Conservation (phyloP, 805 yeast genomes). For the Allodekkera sacchari region DNA sequence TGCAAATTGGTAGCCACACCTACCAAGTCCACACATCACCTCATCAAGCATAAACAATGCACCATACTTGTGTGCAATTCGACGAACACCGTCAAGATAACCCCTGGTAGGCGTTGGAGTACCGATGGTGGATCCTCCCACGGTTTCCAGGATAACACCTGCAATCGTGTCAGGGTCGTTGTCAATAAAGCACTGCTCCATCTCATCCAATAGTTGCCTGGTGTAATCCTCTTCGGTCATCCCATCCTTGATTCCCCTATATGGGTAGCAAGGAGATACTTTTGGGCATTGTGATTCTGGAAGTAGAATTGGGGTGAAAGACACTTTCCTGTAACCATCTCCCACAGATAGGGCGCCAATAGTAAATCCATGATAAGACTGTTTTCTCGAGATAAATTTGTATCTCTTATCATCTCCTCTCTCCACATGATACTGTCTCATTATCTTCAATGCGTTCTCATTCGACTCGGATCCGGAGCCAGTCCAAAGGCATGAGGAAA, state of each 20-base stretch:
- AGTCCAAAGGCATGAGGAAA: slow-evolving; percentile 36
- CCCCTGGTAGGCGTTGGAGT: slow-evolving; percentile 37
- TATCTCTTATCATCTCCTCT: slow-evolving; percentile 31
- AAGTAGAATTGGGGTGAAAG: slow-evolving; percentile 24
- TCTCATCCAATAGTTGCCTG: slow-evolving; percentile 27
- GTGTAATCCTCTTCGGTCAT: slow-evolving; percentile 30
- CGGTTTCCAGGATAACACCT: slow-evolving; percentile 36
- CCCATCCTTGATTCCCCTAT: slow-evolving; percentile 21
- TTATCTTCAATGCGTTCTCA: slow-evolving; percentile 71
- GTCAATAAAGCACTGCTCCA: slow-evolving; percentile 32
- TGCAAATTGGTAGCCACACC: slow-evolving; percentile 39
- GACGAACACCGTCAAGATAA: slow-evolving; percentile 37
- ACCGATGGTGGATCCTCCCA: slow-evolving; percentile 40
- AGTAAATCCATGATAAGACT: slow-evolving; percentile 43
- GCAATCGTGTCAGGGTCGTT: slow-evolving; percentile 37
- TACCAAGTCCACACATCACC: slow-evolving; percentile 51
- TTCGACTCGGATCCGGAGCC: slow-evolving; percentile 76
- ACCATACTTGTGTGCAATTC: slow-evolving; percentile 43
- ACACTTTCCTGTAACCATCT: slow-evolving; percentile 26
- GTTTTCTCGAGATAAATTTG: slow-evolving; percentile 34
- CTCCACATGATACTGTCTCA: slow-evolving; percentile 39
- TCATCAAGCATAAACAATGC: slow-evolving; percentile 43
- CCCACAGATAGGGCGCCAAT: slow-evolving; percentile 38
- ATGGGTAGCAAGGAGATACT: slow-evolving; percentile 27
- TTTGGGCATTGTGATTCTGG: slow-evolving; percentile 20